These are phyloP conservation scores for Parathielavia hyrcaniae DNA, from an alignment of 495 filamentous ascomycete species.

Conservation along the genomic window DNA sequence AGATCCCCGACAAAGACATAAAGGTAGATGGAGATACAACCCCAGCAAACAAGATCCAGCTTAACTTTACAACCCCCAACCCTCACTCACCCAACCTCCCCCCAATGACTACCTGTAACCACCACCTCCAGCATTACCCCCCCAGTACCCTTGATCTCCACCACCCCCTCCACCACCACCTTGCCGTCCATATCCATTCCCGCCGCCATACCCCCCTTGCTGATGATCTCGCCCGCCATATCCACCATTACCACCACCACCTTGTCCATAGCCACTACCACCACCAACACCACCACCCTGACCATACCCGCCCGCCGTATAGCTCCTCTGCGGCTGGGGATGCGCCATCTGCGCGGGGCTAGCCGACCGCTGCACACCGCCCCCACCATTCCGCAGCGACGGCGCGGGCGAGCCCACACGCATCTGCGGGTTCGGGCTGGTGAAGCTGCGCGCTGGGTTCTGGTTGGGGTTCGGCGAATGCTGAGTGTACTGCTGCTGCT, in stretches of 20 bases:
- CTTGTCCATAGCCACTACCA: neutral
- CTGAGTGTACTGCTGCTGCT: neutral
- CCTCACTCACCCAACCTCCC: neutral
- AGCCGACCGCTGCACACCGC: constrained; percentile 17
- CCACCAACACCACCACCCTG: neutral
- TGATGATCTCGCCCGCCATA: neutral
- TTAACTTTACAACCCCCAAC: no score
- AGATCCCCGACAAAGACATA: no score
- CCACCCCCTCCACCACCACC: constrained; percentile 2
- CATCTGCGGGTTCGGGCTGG: constrained; percentile 8
- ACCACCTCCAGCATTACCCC: neutral
- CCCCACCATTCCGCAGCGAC: constrained; percentile 20
- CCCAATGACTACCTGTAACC: constrained; percentile 5
- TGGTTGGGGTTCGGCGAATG: neutral
- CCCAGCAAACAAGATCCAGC: no score
- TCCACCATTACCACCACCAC: neutral
- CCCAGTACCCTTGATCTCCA: constrained; percentile 12
- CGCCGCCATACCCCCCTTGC: constrained; percentile 1
- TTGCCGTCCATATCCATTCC: neutral
- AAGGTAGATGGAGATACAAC: no score
- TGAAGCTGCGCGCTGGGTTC: constrained; percentile 8
- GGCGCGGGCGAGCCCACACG: constrained; percentile 27
- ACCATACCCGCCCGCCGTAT: constrained; percentile 23
- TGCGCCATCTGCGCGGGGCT: constrained; percentile 25
- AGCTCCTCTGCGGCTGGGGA: constrained; percentile 32